Conservation (phyloP, 495 filamentous ascomycete species). For the Aspergillus mulundensis region DNA sequence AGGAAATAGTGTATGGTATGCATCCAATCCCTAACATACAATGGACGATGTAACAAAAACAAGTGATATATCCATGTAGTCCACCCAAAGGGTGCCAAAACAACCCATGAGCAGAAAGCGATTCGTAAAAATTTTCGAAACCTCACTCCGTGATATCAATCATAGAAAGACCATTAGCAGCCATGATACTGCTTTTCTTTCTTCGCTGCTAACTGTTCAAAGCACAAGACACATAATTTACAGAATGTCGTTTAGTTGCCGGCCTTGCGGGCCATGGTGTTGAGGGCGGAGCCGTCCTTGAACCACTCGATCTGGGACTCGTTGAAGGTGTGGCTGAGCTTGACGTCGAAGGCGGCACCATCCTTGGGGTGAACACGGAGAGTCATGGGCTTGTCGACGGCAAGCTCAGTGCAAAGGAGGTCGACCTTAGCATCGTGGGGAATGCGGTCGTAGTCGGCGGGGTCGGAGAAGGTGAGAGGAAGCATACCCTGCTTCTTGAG, state of each 20-base stretch:
- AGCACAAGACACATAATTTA: conserved; percentile 32
- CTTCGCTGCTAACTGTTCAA: conserved; percentile 13
- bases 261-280: conserved; percentile 88
- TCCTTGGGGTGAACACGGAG: conserved; percentile 86
- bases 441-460: conserved; percentile 97
- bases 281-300: conserved; percentile 91
- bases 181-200: conserved; percentile 9
- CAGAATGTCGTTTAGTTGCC: conserved; percentile 36
- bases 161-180: conserved; percentile 23
- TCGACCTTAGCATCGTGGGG: conserved; percentile 88
- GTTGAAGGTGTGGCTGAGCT: conserved; percentile 95
- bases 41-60: conserved; percentile 38
- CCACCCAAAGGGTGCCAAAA: conserved; percentile 35
- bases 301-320: conserved; percentile 97
- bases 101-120: conserved; percentile 33
- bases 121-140: conserved; percentile 42
- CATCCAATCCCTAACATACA: conserved; percentile 43
- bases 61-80: conserved; percentile 46
- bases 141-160: conserved; percentile 35
- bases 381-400: conserved; percentile 90
- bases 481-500: conserved; percentile 99
- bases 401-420: conserved; percentile 83
- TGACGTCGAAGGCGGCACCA: conserved; percentile 70
- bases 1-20: conserved; percentile 36
- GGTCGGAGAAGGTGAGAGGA: conserved; percentile 89